Base-by-base conservation (phyloP, 176 grass and related monocot species). In the Oryza punctata region DNA sequence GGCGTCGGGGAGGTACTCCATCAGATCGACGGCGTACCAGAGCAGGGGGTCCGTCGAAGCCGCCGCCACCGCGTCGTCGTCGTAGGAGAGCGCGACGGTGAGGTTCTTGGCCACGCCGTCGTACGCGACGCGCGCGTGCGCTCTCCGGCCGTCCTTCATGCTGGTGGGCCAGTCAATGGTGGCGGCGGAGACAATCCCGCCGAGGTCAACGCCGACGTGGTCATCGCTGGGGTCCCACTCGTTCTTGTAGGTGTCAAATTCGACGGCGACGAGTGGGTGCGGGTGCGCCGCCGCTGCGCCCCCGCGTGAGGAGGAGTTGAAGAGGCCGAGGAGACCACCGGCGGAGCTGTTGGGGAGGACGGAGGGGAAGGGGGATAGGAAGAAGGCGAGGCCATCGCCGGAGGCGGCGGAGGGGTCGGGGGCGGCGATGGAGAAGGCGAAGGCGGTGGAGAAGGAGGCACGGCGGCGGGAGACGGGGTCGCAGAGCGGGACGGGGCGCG, bases 361-460 rank as follows among this genome's bases (percentile, higher is more conserved):
- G 70, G 94, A 91, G 77, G 94, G 88, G 73, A 87, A 91, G 23
- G 89, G 50, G 44, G 94, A 75, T 72, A 97, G 84, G 89, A 97
- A 97, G 91, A 93, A 97, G 69, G 91, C 86, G 54, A 97, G 86
- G 10, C 94, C 91, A 18, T 96, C 94, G 47, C 88, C 91, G 12
- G 74, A 80, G 16, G 66, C 78, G 40, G 80, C n/a, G 67, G 87
- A 50, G 67, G 84, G 69, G 46, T 89, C 70, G 41, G 82, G 73
- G 0, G 83, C 81, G 15, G 87, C 83, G 75, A 93, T 96, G 86
- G 76, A 45, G 81, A 93, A 93, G 73, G 89, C 44, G 81, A 96
- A 96, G 82, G 78, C 71, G 61, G 93, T 87, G 68, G 81, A 77
- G 91, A 96, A 93, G 75, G 89, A 81, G 27, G 88, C 86, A 14